phyloP scores from a whole-genome alignment of 768 basidiomycete genomes.

The Goffeauzyma gilvescens region DNA sequence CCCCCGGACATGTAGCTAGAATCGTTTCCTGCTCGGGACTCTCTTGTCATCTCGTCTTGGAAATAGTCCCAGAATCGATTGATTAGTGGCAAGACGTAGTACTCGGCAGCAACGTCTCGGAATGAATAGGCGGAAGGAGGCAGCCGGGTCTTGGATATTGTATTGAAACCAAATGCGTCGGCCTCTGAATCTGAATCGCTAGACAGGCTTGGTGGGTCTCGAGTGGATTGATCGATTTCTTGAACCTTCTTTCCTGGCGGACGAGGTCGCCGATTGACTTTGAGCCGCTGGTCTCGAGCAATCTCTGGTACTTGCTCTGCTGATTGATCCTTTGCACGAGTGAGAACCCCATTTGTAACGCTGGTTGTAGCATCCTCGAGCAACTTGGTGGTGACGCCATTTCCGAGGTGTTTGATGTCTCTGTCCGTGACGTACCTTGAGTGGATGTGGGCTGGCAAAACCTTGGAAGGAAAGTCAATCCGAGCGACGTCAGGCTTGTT shows the following conservation, averaged over 20 bases:
- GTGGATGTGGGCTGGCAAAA: slow-evolving; percentile 42
- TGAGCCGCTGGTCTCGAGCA: slow-evolving; percentile 47
- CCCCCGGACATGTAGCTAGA: too few species aligned
- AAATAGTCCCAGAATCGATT: slow-evolving; percentile 92
- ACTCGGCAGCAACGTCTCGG: slow-evolving; percentile 57
- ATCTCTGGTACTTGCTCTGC: not conserved
- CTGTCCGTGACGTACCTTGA: too few species aligned
- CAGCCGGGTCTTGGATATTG: not conserved
- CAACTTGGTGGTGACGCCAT: not conserved
- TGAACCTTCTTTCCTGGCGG: too few species aligned
- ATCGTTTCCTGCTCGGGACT: too few species aligned
- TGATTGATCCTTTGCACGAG: not conserved
- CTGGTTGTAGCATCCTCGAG: not conserved
- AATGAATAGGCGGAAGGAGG: too few species aligned
- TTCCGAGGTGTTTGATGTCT: too few species aligned
- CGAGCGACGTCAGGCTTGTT: slow-evolving; percentile 14
- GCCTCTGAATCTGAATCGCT: too few species aligned
- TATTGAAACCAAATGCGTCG: slow-evolving; percentile 2
- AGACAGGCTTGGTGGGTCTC: not conserved
- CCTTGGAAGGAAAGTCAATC: slow-evolving; percentile 61
- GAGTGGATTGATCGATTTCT: slow-evolving; percentile 14
- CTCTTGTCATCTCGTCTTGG: slow-evolving; percentile 59
- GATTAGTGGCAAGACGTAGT: slow-evolving; percentile 72
- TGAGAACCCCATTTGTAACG: not conserved
- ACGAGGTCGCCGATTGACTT: too few species aligned